Conservation (phyloP, 2,329 filamentous ascomycete genomes). For the Fonsecaea erecta region DNA sequence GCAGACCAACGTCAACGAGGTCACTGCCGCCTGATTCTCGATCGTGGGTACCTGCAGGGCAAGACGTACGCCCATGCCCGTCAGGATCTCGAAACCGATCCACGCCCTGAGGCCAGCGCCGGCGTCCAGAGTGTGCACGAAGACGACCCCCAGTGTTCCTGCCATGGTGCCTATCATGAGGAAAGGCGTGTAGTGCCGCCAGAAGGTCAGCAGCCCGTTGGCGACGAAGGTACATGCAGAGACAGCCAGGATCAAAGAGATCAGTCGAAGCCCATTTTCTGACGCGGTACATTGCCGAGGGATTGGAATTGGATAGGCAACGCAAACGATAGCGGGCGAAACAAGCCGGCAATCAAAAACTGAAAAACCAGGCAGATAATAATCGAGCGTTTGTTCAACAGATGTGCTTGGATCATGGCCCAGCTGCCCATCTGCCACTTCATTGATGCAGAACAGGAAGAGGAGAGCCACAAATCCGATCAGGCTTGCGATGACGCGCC, state of each 20-base stretch:
- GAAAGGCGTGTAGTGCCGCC: conserved; percentile 37
- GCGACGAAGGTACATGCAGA: conserved; percentile 42
- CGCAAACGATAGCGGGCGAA: conserved; percentile 49
- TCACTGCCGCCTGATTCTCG: conserved; percentile 36
- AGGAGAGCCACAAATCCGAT: conserved; percentile 47
- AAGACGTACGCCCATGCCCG: conserved; percentile 37
- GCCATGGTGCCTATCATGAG: conserved; percentile 37
- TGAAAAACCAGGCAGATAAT: conserved; percentile 42
- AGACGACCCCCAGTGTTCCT: conserved; percentile 37
- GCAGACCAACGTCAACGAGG: conserved; percentile 37
- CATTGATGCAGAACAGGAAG: conserved; percentile 42
- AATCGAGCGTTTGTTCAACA: conserved; percentile 47
- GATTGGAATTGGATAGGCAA: conserved; percentile 56
- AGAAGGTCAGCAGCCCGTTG: conserved; percentile 40
- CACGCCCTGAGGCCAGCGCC: conserved; percentile 39
- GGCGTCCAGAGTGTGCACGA: conserved; percentile 42
- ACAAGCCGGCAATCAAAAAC: conserved; percentile 44
- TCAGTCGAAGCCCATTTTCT: conserved; percentile 46
- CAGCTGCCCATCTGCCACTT: conserved; percentile 46
- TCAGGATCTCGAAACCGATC: conserved; percentile 45
- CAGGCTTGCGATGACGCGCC: conserved; percentile 51
- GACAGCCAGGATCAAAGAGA: conserved; percentile 48
- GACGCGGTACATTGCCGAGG: conserved; percentile 42
- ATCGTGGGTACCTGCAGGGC: conserved; percentile 37
- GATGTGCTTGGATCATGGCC: conserved; percentile 45